phyloP scores from a whole-genome alignment of 2,329 filamentous ascomycete species.

The Chrysoporthe cubensis region DNA sequence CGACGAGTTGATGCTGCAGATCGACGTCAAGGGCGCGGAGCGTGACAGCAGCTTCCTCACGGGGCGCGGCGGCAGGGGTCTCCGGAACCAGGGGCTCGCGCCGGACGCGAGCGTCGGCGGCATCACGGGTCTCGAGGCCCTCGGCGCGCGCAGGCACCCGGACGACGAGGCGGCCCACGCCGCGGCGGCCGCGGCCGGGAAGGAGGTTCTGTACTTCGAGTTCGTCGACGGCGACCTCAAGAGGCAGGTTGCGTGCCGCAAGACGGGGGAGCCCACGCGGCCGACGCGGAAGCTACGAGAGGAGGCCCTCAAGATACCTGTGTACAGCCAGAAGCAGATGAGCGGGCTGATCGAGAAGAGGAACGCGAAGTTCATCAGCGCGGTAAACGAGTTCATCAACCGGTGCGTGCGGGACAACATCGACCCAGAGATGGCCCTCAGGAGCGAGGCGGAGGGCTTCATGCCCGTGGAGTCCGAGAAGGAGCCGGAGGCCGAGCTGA shows the following conservation, averaged over 20 bases:
- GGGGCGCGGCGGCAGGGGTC: conserved; percentile 52
- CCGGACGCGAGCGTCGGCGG: conserved; percentile 62
- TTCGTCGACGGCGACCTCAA: conserved; percentile 92
- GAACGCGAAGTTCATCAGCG: conserved; percentile 79
- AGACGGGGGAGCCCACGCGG: conserved; percentile 73
- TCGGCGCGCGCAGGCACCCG: conserved; percentile 37
- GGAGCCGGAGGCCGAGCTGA: conserved; percentile 40
- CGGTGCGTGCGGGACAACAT: conserved; percentile 65
- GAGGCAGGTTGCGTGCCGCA: conserved; percentile 71
- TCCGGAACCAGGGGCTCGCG: conserved; percentile 52
- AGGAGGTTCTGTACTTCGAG: conserved; percentile 85
- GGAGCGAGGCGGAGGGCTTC: conserved; percentile 59
- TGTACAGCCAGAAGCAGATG: conserved; percentile 93
- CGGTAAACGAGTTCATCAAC: conserved; percentile 77
- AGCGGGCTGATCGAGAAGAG: conserved; percentile 85
- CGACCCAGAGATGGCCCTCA: conserved; percentile 71
- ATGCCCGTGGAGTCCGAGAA: conserved; percentile 63
- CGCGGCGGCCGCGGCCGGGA: conserved; percentile 36
- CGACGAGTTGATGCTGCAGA: conserved; percentile 79
- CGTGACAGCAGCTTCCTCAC: conserved; percentile 67
- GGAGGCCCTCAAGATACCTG: conserved; percentile 87
- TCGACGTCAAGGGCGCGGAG: conserved; percentile 73
- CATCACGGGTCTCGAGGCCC: conserved; percentile 52
- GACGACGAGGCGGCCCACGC: conserved; percentile 35
- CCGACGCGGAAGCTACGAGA: conserved; percentile 70